phyloP scores from a whole-genome alignment of 2,329 filamentous ascomycete species.

The Hymenoscyphus albidus region DNA sequence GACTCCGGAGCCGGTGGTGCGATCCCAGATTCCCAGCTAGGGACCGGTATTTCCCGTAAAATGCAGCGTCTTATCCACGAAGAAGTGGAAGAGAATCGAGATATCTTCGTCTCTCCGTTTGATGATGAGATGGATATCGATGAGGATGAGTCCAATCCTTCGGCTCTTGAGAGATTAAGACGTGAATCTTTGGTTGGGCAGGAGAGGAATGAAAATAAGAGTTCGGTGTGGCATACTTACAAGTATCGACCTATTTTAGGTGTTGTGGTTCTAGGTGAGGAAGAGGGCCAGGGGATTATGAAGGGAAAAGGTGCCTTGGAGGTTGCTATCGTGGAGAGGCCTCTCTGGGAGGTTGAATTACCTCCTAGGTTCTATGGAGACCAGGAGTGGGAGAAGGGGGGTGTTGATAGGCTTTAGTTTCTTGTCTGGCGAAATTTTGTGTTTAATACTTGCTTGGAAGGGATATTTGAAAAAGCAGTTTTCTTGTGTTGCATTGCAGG shows the following conservation, averaged over 20 bases:
- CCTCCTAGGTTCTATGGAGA: constrained; percentile 66
- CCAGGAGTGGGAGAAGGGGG: constrained; percentile 45
- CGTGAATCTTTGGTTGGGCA: constrained; percentile 17
- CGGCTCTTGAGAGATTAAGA: constrained; percentile 19
- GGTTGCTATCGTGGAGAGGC: constrained; percentile 83
- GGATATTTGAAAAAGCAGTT: neutral
- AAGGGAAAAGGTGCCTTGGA: constrained; percentile 50
- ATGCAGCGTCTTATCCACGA: constrained; percentile 37
- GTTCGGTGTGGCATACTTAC: constrained; percentile 68
- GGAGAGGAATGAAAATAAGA: constrained; percentile 10
- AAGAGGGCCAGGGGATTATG: constrained; percentile 8
- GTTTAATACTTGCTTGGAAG: neutral
- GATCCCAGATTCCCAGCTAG: constrained; percentile 38
- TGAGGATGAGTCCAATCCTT: constrained; percentile 31
- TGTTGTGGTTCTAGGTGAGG: constrained; percentile 45
- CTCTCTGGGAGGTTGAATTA: constrained; percentile 76
- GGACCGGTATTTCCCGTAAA: constrained; percentile 39
- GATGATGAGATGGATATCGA: constrained; percentile 39
- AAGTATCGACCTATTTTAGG: constrained; percentile 95
- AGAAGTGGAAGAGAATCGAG: constrained; percentile 39
- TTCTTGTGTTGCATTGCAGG: neutral
- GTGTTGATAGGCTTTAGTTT: constrained; percentile 5
- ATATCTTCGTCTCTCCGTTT: constrained; percentile 34
- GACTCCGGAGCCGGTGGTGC: constrained; percentile 52
- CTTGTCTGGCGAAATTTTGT: neutral